phyloP scores from a whole-genome alignment of 768 basidiomycete genomes.

The Collybia nuda region DNA sequence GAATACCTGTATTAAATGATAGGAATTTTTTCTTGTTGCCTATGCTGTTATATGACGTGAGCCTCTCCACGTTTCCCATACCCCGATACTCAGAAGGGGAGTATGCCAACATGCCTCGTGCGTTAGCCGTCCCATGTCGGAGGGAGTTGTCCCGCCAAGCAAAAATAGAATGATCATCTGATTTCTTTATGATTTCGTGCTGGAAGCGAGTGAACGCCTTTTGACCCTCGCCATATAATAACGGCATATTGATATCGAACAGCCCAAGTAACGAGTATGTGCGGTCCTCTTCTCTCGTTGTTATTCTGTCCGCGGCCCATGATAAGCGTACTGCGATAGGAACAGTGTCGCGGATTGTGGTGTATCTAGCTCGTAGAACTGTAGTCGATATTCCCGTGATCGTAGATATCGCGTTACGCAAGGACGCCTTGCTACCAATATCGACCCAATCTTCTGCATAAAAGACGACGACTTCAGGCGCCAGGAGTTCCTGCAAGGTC shows the following conservation, averaged over 20 bases:
- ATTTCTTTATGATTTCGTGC: not conserved
- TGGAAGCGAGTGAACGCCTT: constrained; percentile 21
- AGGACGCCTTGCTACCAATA: constrained; percentile 6
- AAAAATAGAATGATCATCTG: not conserved
- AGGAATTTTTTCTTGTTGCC: too few relatives aligned
- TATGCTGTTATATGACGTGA: too few relatives aligned
- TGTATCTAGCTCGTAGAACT: constrained; percentile 3
- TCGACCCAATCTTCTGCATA: constrained; percentile 22
- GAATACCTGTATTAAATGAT: too few relatives aligned
- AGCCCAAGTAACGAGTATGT: constrained; percentile 28
- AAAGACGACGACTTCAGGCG: constrained; percentile 25
- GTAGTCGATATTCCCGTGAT: constrained; percentile 4
- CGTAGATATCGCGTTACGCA: not conserved
- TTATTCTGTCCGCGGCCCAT: constrained; percentile 24
- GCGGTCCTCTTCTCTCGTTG: constrained; percentile 23
- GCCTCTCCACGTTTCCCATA: too few relatives aligned
- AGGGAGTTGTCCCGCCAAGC: too few relatives aligned
- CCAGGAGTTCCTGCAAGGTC: constrained; percentile 18
- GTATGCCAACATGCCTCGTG: too few relatives aligned
- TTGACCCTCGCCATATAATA: constrained; percentile 23
- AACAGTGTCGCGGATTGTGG: not conserved
- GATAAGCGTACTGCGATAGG: constrained; percentile 15
- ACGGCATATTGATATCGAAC: constrained; percentile 15
- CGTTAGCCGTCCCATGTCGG: too few relatives aligned
- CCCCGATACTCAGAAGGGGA: too few relatives aligned